Evolutionary conservation across 805 yeast genomes (phyloP).

Genomic region (Candida nonsorbophila): DNA sequence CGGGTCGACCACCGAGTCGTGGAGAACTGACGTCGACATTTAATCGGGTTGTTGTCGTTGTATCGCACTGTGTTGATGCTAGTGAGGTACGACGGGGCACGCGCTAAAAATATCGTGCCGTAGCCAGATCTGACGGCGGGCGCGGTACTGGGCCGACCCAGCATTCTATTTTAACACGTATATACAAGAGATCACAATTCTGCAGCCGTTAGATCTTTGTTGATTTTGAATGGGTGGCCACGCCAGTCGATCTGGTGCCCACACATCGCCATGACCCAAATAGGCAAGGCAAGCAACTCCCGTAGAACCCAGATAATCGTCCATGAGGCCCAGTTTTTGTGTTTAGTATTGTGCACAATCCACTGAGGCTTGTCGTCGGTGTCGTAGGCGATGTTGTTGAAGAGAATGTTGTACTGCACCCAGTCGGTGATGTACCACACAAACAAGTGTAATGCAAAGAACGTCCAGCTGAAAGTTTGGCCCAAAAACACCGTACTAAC

Average conservation of each 20-base stretch:
- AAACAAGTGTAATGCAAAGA: slow-evolving; percentile 48
- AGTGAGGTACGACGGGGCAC: too few relatives aligned
- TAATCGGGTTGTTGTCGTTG: too few relatives aligned
- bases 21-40: too few relatives aligned
- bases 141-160: too few relatives aligned
- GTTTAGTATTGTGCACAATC: slow-evolving; percentile 16
- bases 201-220: slow-evolving; percentile 73
- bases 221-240: slow-evolving; percentile 67
- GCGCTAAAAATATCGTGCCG: too few relatives aligned
- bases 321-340: slow-evolving; percentile 20
- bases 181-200: too few relatives aligned
- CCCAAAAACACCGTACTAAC: slow-evolving; percentile 40
- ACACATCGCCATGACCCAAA: slow-evolving; percentile 75
- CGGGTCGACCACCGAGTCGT: slow-evolving; percentile 6
- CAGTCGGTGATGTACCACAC: slow-evolving; percentile 67
- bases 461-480: slow-evolving; percentile 22
- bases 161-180: too few relatives aligned
- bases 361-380: slow-evolving; percentile 18
- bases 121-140: too few relatives aligned
- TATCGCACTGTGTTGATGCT: too few relatives aligned
- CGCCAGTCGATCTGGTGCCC: slow-evolving; percentile 80
- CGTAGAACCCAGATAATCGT: slow-evolving; percentile 54
- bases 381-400: slow-evolving; percentile 15
- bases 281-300: slow-evolving; percentile 73
- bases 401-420: slow-evolving; percentile 47